phyloP scores from a whole-genome alignment of 108 stramenopile genomes.

The Conticribra weissflogii region DNA sequence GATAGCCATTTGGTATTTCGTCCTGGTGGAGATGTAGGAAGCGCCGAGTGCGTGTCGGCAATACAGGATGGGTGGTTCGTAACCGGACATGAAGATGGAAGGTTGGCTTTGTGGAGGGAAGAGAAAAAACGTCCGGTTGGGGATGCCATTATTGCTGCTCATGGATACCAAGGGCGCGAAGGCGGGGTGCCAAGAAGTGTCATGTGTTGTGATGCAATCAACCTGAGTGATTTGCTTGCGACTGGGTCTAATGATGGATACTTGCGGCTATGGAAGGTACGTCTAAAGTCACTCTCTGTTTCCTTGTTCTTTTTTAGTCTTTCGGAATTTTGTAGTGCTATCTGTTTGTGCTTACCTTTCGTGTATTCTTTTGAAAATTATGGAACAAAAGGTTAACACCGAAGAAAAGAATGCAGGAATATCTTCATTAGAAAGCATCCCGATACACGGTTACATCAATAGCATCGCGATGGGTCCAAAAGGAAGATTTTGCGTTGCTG shows the following conservation, averaged over 20 bases:
- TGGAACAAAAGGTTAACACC: conserved; percentile 41
- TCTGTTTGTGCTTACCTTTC: too few species aligned
- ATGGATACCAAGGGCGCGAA: conserved; percentile 47
- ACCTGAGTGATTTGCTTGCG: conserved; percentile 76
- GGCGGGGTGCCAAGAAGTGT: conserved; percentile 58
- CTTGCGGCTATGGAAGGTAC: conserved; percentile 84
- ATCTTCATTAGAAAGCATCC: conserved; percentile 56
- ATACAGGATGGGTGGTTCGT: conserved; percentile 93
- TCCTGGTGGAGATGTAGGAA: conserved; percentile 66
- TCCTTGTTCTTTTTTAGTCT: not conserved
- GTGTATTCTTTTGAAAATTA: not conserved
- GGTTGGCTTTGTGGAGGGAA: conserved; percentile 89
- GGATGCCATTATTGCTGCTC: conserved; percentile 51
- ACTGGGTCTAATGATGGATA: conserved; percentile 91
- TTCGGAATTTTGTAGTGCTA: not conserved
- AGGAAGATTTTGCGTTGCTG: conserved; percentile 81
- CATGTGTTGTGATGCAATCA: conserved; percentile 51
- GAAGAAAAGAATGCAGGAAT: conserved; percentile 60
- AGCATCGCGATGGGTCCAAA: conserved; percentile 78
- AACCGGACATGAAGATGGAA: conserved; percentile 95
- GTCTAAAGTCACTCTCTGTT: not conserved
- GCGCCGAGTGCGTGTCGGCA: conserved; percentile 78
- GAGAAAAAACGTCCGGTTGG: conserved; percentile 93
- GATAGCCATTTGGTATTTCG: conserved; percentile 97
- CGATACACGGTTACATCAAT: conserved; percentile 83